A percentile compares a stretch with the other conserved stretches of the same genome.
Evolutionary conservation across 106 monocot species (phyloP).

Genomic region (Agapanthus africanus): DNA sequence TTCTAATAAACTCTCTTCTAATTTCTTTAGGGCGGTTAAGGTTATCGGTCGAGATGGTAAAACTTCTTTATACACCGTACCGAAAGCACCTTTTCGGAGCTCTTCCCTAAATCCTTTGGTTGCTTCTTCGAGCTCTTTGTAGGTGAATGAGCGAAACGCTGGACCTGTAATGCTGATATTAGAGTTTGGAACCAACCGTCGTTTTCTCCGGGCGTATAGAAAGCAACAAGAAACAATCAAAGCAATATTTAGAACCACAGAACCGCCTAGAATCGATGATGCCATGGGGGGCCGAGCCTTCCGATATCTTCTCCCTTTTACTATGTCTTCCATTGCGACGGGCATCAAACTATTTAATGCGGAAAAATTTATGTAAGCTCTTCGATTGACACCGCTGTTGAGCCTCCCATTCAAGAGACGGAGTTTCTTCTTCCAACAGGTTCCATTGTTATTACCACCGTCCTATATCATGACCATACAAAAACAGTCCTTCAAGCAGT

Average conservation of each 20-base stretch:
- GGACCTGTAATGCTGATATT: neutral
- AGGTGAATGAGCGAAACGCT: constrained; percentile 11
- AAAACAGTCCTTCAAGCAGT: constrained; percentile 15
- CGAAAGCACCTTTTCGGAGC: constrained; percentile 28
- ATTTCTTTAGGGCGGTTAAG: constrained; percentile 25
- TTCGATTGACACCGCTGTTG: neutral
- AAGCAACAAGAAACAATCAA: neutral
- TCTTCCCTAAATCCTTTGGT: constrained; percentile 25
- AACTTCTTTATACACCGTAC: constrained; percentile 20
- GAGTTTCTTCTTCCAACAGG: constrained; percentile 42
- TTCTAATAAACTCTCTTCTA: neutral
- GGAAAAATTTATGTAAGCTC: constrained; percentile 10
- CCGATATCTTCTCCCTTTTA: neutral
- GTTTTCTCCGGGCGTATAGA: too few species aligned
- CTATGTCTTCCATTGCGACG: neutral
- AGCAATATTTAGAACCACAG: constrained; percentile 2
- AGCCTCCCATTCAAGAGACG: constrained; percentile 27
- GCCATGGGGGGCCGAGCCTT: neutral
- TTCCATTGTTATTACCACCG: neutral
- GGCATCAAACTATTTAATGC: neutral
- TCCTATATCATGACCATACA: constrained; percentile 22
- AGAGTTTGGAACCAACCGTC: too few species aligned
- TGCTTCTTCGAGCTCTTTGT: constrained; percentile 20
- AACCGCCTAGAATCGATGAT: constrained; percentile 1
- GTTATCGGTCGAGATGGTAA: neutral